Conservation (phyloP, 2,329 filamentous ascomycete species). For the Coniochaeta prunicola region DNA sequence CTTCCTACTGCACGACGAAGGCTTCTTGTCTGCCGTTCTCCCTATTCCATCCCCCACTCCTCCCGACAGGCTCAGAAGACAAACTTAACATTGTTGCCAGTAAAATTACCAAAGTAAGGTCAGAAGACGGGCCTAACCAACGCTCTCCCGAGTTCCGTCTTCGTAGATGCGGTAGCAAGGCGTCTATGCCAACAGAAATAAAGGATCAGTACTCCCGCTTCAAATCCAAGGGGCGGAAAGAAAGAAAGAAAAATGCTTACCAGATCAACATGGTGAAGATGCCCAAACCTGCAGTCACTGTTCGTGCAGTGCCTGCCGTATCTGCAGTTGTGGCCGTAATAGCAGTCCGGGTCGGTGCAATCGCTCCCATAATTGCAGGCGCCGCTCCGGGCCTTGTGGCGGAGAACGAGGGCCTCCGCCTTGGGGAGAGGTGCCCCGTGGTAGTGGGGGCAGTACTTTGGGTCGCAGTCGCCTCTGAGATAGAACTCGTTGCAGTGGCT, state of each 20-base stretch:
- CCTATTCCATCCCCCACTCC: too few relatives aligned
- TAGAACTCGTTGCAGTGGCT: slow-evolving; percentile 17
- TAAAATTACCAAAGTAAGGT: background rate
- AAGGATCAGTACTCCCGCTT: background rate
- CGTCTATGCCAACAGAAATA: background rate
- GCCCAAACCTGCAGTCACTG: slow-evolving; percentile 11
- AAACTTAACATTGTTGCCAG: background rate
- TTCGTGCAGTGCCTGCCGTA: slow-evolving; percentile 12
- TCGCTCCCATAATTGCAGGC: slow-evolving; percentile 8
- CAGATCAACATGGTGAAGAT: slow-evolving; percentile 15
- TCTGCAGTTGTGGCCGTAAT: slow-evolving; percentile 14
- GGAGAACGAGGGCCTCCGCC: slow-evolving; percentile 10
- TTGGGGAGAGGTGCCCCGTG: slow-evolving; percentile 10
- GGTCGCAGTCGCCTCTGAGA: slow-evolving; percentile 12
- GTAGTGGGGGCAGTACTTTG: slow-evolving; percentile 9
- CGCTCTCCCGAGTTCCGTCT: background rate
- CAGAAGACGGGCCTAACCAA: background rate
- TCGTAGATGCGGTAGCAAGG: background rate
- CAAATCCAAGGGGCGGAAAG: background rate
- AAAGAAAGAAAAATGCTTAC: slow-evolving; percentile 7
- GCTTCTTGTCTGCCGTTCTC: too few relatives aligned
- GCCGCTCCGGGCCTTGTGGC: slow-evolving; percentile 11
- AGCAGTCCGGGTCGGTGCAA: slow-evolving; percentile 13
- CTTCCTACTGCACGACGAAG: too few relatives aligned
- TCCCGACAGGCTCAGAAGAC: too few relatives aligned